Evolutionary conservation across 2,329 filamentous ascomycete species (phyloP).

Genomic region (Exophiala bonariae): DNA sequence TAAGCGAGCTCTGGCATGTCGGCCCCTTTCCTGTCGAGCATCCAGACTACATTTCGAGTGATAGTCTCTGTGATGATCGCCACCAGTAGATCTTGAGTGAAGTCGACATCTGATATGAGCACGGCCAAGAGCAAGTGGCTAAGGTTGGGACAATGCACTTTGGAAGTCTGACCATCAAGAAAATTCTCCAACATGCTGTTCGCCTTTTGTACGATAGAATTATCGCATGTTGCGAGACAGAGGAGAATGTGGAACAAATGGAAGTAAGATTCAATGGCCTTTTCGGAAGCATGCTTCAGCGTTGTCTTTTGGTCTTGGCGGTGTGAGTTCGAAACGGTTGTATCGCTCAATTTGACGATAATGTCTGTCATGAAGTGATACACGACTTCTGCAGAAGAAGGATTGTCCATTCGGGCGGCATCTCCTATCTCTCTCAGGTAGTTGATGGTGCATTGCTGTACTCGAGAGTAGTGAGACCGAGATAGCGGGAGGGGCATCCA

Average conservation of each 20-base stretch:
- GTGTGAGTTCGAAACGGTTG: too few species aligned
- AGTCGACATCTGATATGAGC: slow-evolving; percentile 46
- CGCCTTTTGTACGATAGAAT: slow-evolving; percentile 42
- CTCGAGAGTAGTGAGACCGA: slow-evolving; percentile 43
- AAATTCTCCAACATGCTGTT: slow-evolving; percentile 44
- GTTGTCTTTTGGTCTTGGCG: too few species aligned
- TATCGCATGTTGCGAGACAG: too few species aligned
- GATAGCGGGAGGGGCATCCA: slow-evolving; percentile 53
- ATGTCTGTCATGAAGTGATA: too few species aligned
- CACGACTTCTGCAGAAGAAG: too few species aligned
- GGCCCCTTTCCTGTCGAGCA: slow-evolving; percentile 41
- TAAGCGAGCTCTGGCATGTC: slow-evolving; percentile 33
- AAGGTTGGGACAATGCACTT: slow-evolving; percentile 47
- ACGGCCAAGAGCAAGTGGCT: slow-evolving; percentile 50
- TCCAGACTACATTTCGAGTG: slow-evolving; percentile 54
- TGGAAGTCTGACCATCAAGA: slow-evolving; percentile 40
- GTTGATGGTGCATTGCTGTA: too few species aligned
- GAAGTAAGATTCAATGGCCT: too few species aligned
- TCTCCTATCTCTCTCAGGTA: too few species aligned
- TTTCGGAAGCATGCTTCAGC: too few species aligned
- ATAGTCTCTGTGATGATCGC: slow-evolving; percentile 51
- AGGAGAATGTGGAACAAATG: too few species aligned
- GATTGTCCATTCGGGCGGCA: too few species aligned
- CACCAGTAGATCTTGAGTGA: slow-evolving; percentile 42
- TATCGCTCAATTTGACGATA: too few species aligned